A percentile compares a stretch with the other conserved stretches of the same genome.
Evolutionary conservation across 805 yeast species (phyloP).

Genomic region (Kodamaea lidongshanica): DNA sequence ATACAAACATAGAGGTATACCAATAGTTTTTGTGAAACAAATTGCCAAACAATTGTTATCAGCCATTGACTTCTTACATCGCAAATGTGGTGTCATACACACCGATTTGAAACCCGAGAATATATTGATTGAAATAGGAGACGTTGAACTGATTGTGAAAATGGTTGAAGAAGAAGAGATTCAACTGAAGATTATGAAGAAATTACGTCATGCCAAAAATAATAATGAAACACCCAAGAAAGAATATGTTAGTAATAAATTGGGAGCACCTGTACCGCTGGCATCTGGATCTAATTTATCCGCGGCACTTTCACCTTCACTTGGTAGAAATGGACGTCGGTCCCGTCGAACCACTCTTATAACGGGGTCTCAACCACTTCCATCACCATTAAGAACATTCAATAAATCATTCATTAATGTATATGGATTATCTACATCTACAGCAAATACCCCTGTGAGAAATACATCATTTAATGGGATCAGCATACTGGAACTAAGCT

Average conservation of each 20-base stretch:
- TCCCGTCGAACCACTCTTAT: conserved; percentile 70
- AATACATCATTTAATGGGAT: conserved; percentile 10
- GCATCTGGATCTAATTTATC: conserved; percentile 4
- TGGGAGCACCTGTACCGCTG: conserved; percentile 1
- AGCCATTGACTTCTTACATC: conserved; percentile 66
- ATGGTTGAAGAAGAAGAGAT: conserved; percentile 58
- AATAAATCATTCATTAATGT: conserved; percentile 35
- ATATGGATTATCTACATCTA: conserved; percentile 32
- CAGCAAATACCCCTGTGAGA: conserved; percentile 35
- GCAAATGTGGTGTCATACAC: conserved; percentile 68
- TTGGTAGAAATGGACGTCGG: conserved; percentile 43
- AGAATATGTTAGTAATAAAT: too few species aligned
- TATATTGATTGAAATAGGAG: conserved; percentile 74
- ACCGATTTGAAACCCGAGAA: conserved; percentile 73
- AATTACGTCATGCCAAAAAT: conserved; percentile 28
- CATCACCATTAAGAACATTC: conserved; percentile 72
- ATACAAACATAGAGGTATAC: conserved; percentile 74
- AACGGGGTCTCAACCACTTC: conserved; percentile 89
- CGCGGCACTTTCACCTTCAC: conserved; percentile 28
- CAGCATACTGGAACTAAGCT: conserved; percentile 7
- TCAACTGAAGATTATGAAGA: conserved; percentile 40
- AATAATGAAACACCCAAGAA: conserved; percentile 1
- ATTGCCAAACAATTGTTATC: conserved; percentile 71
- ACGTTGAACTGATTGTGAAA: conserved; percentile 69
- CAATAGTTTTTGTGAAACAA: conserved; percentile 68